These are phyloP conservation scores for Kregervanrija delftensis DNA, from an alignment of 805 yeast genomes.

Conservation along the genomic window DNA sequence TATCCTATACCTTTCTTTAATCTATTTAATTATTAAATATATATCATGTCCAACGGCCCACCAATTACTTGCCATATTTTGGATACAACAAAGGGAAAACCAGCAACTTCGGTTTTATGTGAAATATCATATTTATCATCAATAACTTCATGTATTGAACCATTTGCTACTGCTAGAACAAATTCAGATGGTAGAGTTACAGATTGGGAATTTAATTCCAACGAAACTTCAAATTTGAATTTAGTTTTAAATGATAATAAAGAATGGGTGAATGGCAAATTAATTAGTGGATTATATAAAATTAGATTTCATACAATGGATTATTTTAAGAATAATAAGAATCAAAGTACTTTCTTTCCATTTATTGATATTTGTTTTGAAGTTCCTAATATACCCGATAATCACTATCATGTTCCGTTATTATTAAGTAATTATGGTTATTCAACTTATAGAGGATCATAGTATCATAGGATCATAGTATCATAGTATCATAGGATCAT, in stretches of 20 bases:
- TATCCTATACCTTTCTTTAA: neutral
- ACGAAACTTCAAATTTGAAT: conserved; percentile 59
- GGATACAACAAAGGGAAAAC: conserved; percentile 78
- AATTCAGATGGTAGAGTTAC: conserved; percentile 76
- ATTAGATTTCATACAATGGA: conserved; percentile 71
- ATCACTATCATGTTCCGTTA: conserved; percentile 87
- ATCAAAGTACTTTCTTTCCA: conserved; percentile 65
- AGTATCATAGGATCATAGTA: too few relatives aligned
- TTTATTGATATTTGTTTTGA: conserved; percentile 74
- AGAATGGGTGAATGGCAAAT: conserved; percentile 32
- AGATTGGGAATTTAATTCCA: conserved; percentile 42
- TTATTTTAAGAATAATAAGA: conserved; percentile 42
- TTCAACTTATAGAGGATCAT: conserved; percentile 76
- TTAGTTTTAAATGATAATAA: conserved; percentile 8
- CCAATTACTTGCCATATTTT: conserved; percentile 88
- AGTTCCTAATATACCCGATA: conserved; percentile 58
- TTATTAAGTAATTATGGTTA: conserved; percentile 80
- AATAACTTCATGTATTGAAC: conserved; percentile 14
- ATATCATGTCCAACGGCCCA: conserved; percentile 9
- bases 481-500: too few relatives aligned
- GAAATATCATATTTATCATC: conserved; percentile 39
- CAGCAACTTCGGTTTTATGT: conserved; percentile 73
- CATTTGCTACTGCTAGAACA: conserved; percentile 66
- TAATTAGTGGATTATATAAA: conserved; percentile 62
- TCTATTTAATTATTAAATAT: neutral